These are phyloP conservation scores for Metarhizium brunneum DNA, from an alignment of 2,329 filamentous ascomycete genomes.

Conservation along the genomic window DNA sequence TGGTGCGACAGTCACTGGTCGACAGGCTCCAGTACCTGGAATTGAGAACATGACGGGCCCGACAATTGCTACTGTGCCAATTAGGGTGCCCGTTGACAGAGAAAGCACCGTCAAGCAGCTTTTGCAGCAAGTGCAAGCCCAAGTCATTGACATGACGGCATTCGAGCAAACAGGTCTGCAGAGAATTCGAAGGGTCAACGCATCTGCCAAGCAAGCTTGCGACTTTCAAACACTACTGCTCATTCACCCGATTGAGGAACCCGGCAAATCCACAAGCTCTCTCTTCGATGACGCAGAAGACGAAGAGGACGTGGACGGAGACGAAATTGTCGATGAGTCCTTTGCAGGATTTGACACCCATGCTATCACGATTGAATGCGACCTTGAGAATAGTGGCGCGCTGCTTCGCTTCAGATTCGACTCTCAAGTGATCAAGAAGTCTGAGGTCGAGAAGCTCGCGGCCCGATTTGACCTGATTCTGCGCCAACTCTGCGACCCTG, in stretches of 20 bases:
- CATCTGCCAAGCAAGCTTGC: constrained; percentile 1
- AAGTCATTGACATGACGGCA: constrained; percentile 3
- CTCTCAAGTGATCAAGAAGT: not conserved
- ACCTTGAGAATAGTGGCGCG: not conserved
- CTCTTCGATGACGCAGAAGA: not conserved
- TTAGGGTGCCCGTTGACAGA: constrained; percentile 19
- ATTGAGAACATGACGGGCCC: constrained; percentile 18
- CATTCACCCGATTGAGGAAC: constrained; percentile 8
- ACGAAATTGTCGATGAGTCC: not conserved
- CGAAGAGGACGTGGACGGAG: not conserved
- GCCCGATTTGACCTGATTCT: not conserved
- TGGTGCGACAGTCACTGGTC: constrained; percentile 15
- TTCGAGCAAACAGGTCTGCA: constrained; percentile 5
- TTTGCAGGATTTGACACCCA: constrained; percentile 2
- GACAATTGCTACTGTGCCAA: constrained; percentile 18
- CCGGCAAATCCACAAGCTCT: not conserved
- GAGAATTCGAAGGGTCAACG: not conserved
- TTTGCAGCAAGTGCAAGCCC: constrained; percentile 22
- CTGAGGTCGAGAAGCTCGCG: not conserved
- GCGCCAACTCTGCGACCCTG: not conserved
- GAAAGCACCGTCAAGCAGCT: constrained; percentile 24
- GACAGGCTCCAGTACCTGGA: constrained; percentile 13
- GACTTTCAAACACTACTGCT: constrained; percentile 8
- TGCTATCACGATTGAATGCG: constrained; percentile 2
- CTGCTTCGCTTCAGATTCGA: constrained; percentile 2